Conservation (phyloP, 2,329 filamentous ascomycete genomes). For the Fusarium hainanense region DNA sequence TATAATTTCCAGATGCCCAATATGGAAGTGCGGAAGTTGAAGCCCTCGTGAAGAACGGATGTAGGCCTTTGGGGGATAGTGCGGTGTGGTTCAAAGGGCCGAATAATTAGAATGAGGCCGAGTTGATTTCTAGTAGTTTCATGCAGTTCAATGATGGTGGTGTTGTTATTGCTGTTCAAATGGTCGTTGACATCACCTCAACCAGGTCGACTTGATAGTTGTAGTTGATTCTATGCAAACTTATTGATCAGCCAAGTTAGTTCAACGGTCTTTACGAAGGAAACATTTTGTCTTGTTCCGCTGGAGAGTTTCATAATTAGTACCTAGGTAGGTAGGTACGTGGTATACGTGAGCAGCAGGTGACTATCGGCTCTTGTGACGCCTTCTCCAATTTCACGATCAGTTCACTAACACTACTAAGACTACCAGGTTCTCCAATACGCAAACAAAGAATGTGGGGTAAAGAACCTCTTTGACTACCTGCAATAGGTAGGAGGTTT, state of each 20-base stretch:
- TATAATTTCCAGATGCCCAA: slow-evolving; percentile 27
- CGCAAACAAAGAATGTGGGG: slow-evolving; percentile 18
- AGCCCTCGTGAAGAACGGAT: slow-evolving; percentile 18
- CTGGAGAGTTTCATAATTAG: not conserved
- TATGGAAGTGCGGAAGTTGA: slow-evolving; percentile 36
- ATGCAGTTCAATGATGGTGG: slow-evolving; percentile 18
- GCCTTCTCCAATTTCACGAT: slow-evolving; percentile 9
- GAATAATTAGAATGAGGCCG: slow-evolving; percentile 41
- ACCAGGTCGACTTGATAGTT: not conserved
- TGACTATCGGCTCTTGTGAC: slow-evolving; percentile 14
- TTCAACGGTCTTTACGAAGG: not conserved
- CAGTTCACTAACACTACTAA: not conserved
- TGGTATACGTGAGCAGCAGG: slow-evolving; percentile 5
- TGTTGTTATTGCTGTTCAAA: slow-evolving; percentile 4
- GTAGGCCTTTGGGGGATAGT: slow-evolving; percentile 35
- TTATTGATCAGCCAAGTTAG: not conserved
- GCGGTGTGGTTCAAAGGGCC: slow-evolving; percentile 45
- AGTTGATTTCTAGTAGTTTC: slow-evolving; percentile 8
- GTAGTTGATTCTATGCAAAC: not conserved
- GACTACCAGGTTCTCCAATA: not conserved
- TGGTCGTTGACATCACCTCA: slow-evolving; percentile 11
- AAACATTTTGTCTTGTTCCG: not conserved
- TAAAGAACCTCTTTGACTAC: not conserved
- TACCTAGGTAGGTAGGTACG: not conserved
- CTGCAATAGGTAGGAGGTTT: slow-evolving; percentile 5